Percentiles rank a stretch among this genome's conserved stretches.
Evolutionary conservation across 1,139 yeast species (phyloP).

Genomic region (Spathaspora sp.): DNA sequence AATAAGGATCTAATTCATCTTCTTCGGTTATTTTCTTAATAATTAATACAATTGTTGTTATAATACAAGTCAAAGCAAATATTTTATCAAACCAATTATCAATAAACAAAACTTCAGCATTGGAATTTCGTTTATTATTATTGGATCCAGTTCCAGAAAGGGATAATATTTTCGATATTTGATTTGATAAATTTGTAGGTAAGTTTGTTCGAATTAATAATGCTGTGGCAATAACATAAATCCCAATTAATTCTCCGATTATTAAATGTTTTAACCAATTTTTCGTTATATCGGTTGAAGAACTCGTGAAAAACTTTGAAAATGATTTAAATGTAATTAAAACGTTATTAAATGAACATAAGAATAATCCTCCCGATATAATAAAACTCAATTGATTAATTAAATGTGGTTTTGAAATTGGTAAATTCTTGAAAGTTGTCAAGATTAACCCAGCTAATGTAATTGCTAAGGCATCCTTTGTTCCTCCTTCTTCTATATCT

Average conservation of each 20-base stretch:
- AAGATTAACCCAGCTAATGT: conserved; percentile 55
- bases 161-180: conserved; percentile 46
- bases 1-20: conserved; percentile 11
- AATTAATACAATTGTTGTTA: conserved; percentile 49
- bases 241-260: conserved; percentile 70
- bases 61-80: conserved; percentile 56
- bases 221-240: conserved; percentile 80
- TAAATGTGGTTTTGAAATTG: conserved; percentile 50
- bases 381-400: conserved; percentile 64
- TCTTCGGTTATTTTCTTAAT: conserved; percentile 22
- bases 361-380: conserved; percentile 63
- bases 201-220: conserved; percentile 72
- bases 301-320: conserved; percentile 26
- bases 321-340: conserved; percentile 49
- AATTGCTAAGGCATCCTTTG: conserved; percentile 64
- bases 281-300: conserved; percentile 25
- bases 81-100: conserved; percentile 82
- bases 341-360: conserved; percentile 68
- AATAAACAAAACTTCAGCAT: conserved; percentile 55
- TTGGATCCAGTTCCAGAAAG: conserved; percentile 33
- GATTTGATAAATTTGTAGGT: conserved; percentile 57
- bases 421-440: conserved; percentile 24
- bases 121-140: conserved; percentile 18
- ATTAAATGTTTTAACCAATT: conserved; percentile 48
- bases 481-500: conserved; percentile 10